These are phyloP conservation scores for Lizonia empirigonia DNA, from an alignment of 2,329 filamentous ascomycete species.

Conservation along the genomic window DNA sequence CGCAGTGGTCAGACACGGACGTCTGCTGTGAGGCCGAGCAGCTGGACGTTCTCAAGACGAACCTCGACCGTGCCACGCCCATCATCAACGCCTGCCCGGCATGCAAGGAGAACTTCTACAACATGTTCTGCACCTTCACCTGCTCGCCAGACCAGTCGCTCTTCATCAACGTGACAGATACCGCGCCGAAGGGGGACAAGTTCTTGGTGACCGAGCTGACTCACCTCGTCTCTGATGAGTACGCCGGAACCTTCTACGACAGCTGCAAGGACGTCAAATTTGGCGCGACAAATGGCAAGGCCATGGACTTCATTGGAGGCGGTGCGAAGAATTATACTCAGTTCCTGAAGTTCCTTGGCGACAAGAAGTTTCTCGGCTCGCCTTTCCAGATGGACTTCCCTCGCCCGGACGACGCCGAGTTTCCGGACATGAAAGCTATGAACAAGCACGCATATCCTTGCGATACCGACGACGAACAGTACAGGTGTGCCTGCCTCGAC, in stretches of 20 bases:
- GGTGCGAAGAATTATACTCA: constrained; percentile 88
- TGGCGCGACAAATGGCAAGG: constrained; percentile 87
- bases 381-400: constrained; percentile 99
- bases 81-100: constrained; percentile 94
- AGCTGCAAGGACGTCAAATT: constrained; percentile 99
- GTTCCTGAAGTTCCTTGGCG: constrained; percentile 88
- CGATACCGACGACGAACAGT: constrained; percentile 84
- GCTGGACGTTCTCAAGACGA: constrained; percentile 78
- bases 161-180: constrained; percentile 89
- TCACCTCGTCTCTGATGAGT: constrained; percentile 82
- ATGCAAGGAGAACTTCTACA: constrained; percentile 98
- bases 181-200: constrained; percentile 65
- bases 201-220: constrained; percentile 85
- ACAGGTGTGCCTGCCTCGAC: constrained; percentile 91
- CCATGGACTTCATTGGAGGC: constrained; percentile 95
- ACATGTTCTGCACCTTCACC: constrained; percentile 96
- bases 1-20: constrained; percentile 80
- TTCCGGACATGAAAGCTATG: constrained; percentile 73
- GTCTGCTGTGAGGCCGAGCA: constrained; percentile 87
- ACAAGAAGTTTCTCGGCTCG: constrained; percentile 88
- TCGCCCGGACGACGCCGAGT: constrained; percentile 60
- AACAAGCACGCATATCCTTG: constrained; percentile 80
- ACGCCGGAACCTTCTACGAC: constrained; percentile 87
- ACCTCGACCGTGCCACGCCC: constrained; percentile 83
- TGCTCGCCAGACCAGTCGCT: constrained; percentile 96